phyloP scores from a whole-genome alignment of 148 eudicot species.

The Rheum nobile region DNA sequence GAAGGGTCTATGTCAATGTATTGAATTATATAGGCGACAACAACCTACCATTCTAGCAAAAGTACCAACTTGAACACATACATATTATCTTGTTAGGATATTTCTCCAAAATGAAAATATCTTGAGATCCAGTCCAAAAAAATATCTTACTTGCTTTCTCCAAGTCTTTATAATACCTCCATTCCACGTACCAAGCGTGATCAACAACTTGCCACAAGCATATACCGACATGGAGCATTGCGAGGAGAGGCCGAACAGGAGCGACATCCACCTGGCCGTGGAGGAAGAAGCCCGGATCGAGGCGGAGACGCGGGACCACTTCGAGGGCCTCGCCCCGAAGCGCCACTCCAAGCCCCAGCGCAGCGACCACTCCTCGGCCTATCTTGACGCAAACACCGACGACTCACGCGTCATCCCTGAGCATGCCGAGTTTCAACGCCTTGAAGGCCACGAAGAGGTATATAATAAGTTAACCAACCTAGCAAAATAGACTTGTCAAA shows the following conservation, averaged over 20 bases:
- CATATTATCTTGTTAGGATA: background rate
- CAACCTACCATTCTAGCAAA: background rate
- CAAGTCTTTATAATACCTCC: background rate
- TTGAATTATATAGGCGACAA: background rate
- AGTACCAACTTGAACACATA: background rate
- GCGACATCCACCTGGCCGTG: conserved; percentile 50
- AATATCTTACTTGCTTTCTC: background rate
- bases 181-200: background rate
- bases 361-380: conserved; percentile 49
- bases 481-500: too few species aligned
- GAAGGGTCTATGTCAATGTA: background rate
- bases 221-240: conserved; percentile 32
- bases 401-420: conserved; percentile 41
- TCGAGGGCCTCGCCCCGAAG: conserved; percentile 57
- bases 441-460: conserved; percentile 37
- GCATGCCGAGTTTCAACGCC: conserved; percentile 42
- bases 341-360: conserved; percentile 88
- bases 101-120: background rate
- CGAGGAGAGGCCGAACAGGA: conserved; percentile 50
- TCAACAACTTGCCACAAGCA: too few species aligned
- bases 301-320: conserved; percentile 48
- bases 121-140: background rate
- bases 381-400: conserved; percentile 28
- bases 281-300: conserved; percentile 58
- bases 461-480: too few species aligned